Evolutionary conservation across 2,329 filamentous ascomycete species (phyloP).

Genomic region (Sclerotinia trifoliorum): DNA sequence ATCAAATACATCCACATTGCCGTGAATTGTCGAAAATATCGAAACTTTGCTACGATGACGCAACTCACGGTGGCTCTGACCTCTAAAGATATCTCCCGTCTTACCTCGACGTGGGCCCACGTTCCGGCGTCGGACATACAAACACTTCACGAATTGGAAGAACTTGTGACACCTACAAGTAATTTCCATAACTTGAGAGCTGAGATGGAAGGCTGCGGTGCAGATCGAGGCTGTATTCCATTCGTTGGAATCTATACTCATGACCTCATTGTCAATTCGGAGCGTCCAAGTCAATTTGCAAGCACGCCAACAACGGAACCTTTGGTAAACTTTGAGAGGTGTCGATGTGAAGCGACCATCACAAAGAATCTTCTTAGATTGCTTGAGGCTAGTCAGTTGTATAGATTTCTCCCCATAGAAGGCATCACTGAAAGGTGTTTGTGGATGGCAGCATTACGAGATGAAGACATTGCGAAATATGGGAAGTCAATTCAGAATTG

Average conservation of each 20-base stretch:
- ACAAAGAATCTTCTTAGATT: slow-evolving; percentile 77
- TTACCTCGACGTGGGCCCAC: slow-evolving; percentile 69
- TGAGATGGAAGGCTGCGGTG: slow-evolving; percentile 70
- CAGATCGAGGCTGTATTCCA: slow-evolving; percentile 73
- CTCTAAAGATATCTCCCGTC: slow-evolving; percentile 67
- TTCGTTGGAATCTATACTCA: slow-evolving; percentile 84
- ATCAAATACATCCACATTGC: slow-evolving; percentile 83
- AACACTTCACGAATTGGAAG: slow-evolving; percentile 67
- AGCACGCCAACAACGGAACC: slow-evolving; percentile 64
- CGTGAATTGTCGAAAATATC: slow-evolving; percentile 68
- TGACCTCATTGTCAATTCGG: slow-evolving; percentile 77
- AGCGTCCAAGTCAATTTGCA: slow-evolving; percentile 73
- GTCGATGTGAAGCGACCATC: slow-evolving; percentile 70
- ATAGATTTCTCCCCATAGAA: slow-evolving; percentile 71
- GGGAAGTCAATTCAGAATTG: slow-evolving; percentile 38
- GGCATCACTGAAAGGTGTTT: slow-evolving; percentile 76
- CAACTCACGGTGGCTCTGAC: slow-evolving; percentile 77
- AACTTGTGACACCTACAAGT: slow-evolving; percentile 69
- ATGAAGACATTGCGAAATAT: slow-evolving; percentile 66
- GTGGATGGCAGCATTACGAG: slow-evolving; percentile 77
- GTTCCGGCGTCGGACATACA: slow-evolving; percentile 64
- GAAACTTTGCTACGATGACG: slow-evolving; percentile 82
- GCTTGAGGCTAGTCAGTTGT: slow-evolving; percentile 75
- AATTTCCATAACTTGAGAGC: slow-evolving; percentile 75
- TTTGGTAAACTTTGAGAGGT: slow-evolving; percentile 80